Evolutionary conservation across 495 filamentous ascomycete genomes (phyloP), one percentile per base, ranked within the genome.

Genomic region (Penicillium canariense): DNA sequence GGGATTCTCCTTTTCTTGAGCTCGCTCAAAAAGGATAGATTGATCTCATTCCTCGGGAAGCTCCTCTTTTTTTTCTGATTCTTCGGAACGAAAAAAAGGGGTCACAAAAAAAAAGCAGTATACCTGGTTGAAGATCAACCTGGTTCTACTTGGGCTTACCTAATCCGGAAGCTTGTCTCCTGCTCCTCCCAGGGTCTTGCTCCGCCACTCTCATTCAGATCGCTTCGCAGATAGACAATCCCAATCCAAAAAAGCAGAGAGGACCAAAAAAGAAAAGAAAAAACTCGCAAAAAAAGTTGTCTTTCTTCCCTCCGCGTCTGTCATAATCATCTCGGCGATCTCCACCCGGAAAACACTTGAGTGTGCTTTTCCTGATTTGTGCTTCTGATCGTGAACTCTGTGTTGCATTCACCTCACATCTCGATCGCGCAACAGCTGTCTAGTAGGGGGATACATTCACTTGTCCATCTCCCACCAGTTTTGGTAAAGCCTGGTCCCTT

Each of bases 371-470:
- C 66, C 65, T 50, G 50, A 31, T 54, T 58, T 49, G 17, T 50
- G 38, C 43, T 49, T 57, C 40, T 51, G 52, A 52, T 39, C 30
- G 25, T 52, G 43, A 30, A 34, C 54, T 55, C 35, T 30, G 50
- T 56, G 55, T 62, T 32, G 48, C 55, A 46, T 35, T 54, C 40
- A 42, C 53, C 43, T 65, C 51, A 32, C 23, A 25, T 58, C 35
- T 40, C 27, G 40, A 30, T 52, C 48, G 18, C 47, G 25, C 48
- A 51, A 36, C 49, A 58, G 44, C 35, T 47, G 48, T 43, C 53
- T 50, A 56, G 53, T 63, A 67, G 85, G 90, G 91, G 89, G 92
- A 96, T 86, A 90, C 92, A 96, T 97, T 97, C 73, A 85, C 64
- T 97, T 96, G 92, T 96, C 89, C 80, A 89, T 96, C 91, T 96